Evolutionary conservation across 306 rosid genomes (phyloP).

Genomic region (Glycine latifolia): DNA sequence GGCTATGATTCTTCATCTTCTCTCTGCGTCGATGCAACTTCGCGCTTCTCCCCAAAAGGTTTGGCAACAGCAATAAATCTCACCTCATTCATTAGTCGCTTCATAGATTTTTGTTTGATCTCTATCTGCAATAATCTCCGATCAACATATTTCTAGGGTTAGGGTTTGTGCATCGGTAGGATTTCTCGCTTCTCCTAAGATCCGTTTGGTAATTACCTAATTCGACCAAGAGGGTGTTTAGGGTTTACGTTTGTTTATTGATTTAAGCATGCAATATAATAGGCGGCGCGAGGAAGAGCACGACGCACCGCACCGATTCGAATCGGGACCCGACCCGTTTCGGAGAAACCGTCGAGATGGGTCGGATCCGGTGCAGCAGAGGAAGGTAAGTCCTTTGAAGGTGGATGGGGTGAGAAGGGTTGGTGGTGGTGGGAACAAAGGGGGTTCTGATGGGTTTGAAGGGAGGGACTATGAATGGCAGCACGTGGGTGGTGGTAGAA

Average conservation of each 20-base stretch:
- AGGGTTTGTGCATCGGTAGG: constrained; percentile 48
- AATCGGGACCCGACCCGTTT: constrained; percentile 48
- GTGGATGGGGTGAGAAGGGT: constrained; percentile 56
- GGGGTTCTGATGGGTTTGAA: constrained; percentile 51
- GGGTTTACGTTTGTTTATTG: constrained; percentile 45
- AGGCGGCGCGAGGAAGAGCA: constrained; percentile 68
- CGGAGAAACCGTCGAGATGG: constrained; percentile 51
- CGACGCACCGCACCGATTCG: constrained; percentile 49
- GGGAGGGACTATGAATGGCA: constrained; percentile 68
- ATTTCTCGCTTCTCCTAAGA: constrained; percentile 11
- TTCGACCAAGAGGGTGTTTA: constrained; percentile 39
- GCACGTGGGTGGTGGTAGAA: constrained; percentile 61
- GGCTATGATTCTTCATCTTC: not conserved
- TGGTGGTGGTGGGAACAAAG: constrained; percentile 51
- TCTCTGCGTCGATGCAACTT: constrained; percentile 36
- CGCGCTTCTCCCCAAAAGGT: constrained; percentile 50
- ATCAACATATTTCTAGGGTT: constrained; percentile 45
- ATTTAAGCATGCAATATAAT: constrained; percentile 62
- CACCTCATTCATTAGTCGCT: constrained; percentile 27
- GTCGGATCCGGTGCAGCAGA: constrained; percentile 50
- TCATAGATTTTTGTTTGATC: constrained; percentile 42
- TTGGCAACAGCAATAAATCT: constrained; percentile 46
- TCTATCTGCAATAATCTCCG: constrained; percentile 30
- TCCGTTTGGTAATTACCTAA: constrained; percentile 21
- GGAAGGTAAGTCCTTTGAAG: constrained; percentile 68